Conservation (phyloP, 2,329 filamentous ascomycete genomes). For the Aciculosporium take region DNA sequence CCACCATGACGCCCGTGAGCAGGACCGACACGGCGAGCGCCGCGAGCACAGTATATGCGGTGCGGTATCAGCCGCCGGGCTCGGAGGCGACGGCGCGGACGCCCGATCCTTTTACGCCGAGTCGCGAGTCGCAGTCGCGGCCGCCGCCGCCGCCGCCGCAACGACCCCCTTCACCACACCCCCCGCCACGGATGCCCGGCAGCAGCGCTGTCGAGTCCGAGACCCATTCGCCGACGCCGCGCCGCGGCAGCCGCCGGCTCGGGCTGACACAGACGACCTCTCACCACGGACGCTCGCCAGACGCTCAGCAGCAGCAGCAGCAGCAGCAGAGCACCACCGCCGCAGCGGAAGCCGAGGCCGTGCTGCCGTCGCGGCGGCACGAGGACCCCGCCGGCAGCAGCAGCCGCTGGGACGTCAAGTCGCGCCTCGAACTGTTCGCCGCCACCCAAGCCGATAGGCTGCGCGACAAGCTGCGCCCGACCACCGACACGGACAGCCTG, state of each 20-base stretch:
- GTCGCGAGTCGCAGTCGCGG: conserved; percentile 21
- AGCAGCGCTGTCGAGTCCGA: conserved; percentile 15
- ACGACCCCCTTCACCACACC: not conserved
- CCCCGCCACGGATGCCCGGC: not conserved
- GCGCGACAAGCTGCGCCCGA: conserved; percentile 40
- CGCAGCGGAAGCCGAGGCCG: no score
- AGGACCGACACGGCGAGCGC: conserved; percentile 49
- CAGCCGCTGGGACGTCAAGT: conserved; percentile 40
- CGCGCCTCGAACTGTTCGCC: conserved; percentile 46
- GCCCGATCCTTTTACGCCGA: conserved; percentile 26
- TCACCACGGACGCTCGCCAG: not conserved
- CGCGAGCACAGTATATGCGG: conserved; percentile 48
- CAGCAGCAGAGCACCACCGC: not conserved
- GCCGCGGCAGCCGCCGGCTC: conserved; percentile 15
- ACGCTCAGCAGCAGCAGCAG: not conserved
- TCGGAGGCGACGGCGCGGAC: conserved; percentile 36
- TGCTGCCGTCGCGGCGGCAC: no score
- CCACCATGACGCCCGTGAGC: conserved; percentile 42
- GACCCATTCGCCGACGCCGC: conserved; percentile 12
- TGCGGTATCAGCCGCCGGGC: conserved; percentile 45
- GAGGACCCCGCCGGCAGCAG: not conserved
- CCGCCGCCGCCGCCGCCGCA: not conserved
- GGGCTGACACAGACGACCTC: conserved; percentile 3
- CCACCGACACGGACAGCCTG: conserved; percentile 38
- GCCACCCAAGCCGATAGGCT: conserved; percentile 45